Evolutionary conservation across 1,284 basidiomycete genomes (phyloP), one percentile per base, ranked within the genome.

Genomic region (Sphaerobolus stellatus): DNA sequence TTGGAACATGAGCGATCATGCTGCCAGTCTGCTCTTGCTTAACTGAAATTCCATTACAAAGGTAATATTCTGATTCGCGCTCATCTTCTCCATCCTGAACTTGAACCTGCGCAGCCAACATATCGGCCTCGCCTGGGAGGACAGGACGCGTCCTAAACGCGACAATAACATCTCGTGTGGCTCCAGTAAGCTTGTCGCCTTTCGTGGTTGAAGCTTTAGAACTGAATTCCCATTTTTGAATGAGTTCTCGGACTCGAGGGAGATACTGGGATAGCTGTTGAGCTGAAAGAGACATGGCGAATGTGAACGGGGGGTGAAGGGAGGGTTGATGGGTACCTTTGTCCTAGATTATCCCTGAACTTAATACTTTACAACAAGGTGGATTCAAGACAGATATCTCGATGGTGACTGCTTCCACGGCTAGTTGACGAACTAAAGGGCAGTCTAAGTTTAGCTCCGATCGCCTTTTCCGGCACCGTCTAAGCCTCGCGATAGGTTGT

Each of bases 1-100:
- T 66, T n/a, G 70, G 70, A 14, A 70, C 68, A 58, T 71, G 70
- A 2, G 65, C 68, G n/a, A 69, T 56, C 49, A 70, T 69, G n/a
- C 63, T 58, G 14, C 68, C 68, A 3, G 66, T 66, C 44, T 70
- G 64, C 9, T 64, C 64, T 52, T 63, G 67, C 8, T 62, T 52
- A 13, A 67, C 63, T 34, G 18, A 38, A 22, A 60, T 47, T 7
- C 55, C 44, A 40, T 28, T 24, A 20, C 52, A 40, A 27, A 34
- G 11, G 33, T 34, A 11, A 11, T 11, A 34, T 18, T 18, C 63
- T n/a, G n/a, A n/a, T 38, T 64, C 59, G 7, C 60, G 58, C 20
- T 58, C 45, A 1, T 20, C 20, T 18, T 18, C 28, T 36, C 54
- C 61, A 29, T 58, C 53, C 14, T 56, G 45, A 11, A 49, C 59